Evolutionary conservation across 1,284 basidiomycete species (phyloP).

Genomic region (Irpex sp.): DNA sequence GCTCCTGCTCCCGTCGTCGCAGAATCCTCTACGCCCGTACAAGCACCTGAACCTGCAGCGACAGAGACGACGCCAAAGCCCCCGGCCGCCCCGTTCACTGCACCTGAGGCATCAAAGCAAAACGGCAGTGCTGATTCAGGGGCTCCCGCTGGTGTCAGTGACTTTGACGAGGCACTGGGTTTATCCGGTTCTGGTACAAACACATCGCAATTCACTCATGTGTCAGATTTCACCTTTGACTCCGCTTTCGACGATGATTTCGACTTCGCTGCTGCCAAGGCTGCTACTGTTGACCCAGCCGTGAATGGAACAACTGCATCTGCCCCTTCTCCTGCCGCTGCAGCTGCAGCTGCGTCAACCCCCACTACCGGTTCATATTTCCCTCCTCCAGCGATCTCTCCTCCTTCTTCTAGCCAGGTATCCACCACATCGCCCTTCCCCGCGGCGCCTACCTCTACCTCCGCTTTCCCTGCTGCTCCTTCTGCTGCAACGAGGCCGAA

Average conservation of each 20-base stretch:
- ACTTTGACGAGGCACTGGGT: conserved; percentile 73
- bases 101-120: conserved; percentile 13
- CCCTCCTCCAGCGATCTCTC: not conserved
- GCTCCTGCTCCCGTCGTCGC: not conserved
- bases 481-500: conserved; percentile 3
- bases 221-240: conserved; percentile 57
- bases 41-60: not conserved
- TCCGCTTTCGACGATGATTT: conserved; percentile 85
- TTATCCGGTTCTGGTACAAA: conserved; percentile 36
- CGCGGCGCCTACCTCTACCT: not conserved
- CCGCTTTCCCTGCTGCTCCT: conserved; percentile 35
- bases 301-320: conserved; percentile 7
- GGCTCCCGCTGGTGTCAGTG: conserved; percentile 46
- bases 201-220: conserved; percentile 18
- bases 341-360: conserved; percentile 18
- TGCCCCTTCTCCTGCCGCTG: conserved; percentile 13
- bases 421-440: not conserved
- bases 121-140: conserved; percentile 18
- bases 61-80: not conserved
- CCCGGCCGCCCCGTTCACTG: conserved; percentile 17
- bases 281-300: conserved; percentile 26
- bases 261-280: conserved; percentile 65
- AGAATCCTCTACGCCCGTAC: conserved; percentile 7
- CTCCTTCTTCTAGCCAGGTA: conserved; percentile 13
- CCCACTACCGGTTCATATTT: conserved; percentile 12